Evolutionary conservation across 2,329 filamentous ascomycete genomes (phyloP), one percentile per base, ranked within the genome.

Genomic region (Lasiodiplodia gonubiensis): DNA sequence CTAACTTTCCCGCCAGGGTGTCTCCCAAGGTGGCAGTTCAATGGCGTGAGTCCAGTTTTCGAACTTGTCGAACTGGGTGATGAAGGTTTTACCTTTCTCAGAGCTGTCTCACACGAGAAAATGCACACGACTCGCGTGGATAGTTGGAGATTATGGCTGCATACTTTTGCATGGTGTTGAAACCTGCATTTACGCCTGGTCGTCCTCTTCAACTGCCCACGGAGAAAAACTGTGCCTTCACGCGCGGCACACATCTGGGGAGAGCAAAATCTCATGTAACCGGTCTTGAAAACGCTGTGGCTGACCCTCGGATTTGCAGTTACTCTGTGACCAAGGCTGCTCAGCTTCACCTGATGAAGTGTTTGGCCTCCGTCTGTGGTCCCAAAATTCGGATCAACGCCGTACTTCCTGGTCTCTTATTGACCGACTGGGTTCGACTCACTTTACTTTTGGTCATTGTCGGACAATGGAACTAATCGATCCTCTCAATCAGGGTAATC

Each of bases 301-400:
- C 42, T 46, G n/a, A 46, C 8, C 5, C 3, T 46, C n/a, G 11
- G 42, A 10, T 18, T 21, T 21, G n/a, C 42, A 64, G 61, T 23
- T 95, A 95, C 74, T 84, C 88, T 0, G 89, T 94, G 21, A 91
- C 90, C 46, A 95, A 95, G 76, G 86, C 66, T 2, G 66, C 66
- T 21, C 66, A 84, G 64, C 72, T 89, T 68, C 88, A 90, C 75
- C 74, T 89, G 66, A 87, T 89, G 82, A 87, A 86, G 70, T 87
- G 86, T 69, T 77, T 89, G 37, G 87, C 88, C 6, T 77, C 81
- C 67, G 86, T 84, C 11, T 85, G 88, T 71, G 86, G 87, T 0
- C 76, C 80, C 2, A 89, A 88, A 73, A 78, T 88, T 27, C 79
- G 88, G 51, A 79, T 88, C 51, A 89, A 90, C 76, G 86, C 86